phyloP scores from a whole-genome alignment of 768 basidiomycete genomes.

The Filobasidium floriforme region DNA sequence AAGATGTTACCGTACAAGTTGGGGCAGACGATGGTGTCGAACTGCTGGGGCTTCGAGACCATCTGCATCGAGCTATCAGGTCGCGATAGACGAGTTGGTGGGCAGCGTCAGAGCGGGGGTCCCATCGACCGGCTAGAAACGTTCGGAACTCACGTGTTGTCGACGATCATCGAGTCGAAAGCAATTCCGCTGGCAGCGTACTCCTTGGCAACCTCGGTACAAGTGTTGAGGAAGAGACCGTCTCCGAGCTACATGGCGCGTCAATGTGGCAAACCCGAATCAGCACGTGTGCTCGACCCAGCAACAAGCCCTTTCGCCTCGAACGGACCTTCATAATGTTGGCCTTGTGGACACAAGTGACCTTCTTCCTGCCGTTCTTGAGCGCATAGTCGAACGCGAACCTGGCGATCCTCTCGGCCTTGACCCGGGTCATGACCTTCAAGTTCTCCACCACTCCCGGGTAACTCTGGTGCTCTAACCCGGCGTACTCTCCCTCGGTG shows the following conservation, averaged over 20 bases:
- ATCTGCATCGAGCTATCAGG: constrained; percentile 94
- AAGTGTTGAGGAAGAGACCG: constrained; percentile 96
- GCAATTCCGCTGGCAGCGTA: constrained; percentile 87
- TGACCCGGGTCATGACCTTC: constrained; percentile 91
- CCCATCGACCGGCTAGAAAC: neutral
- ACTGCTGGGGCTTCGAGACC: constrained; percentile 88
- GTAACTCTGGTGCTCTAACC: constrained; percentile 84
- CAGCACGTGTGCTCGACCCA: neutral
- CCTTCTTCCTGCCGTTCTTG: constrained; percentile 99
- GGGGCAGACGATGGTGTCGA: constrained; percentile 97
- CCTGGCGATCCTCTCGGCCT: constrained; percentile 90
- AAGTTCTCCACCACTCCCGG: constrained; percentile 97
- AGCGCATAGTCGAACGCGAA: constrained; percentile 99
- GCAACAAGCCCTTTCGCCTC: neutral
- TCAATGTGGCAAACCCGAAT: neutral
- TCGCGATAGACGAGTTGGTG: neutral
- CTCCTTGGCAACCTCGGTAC: constrained; percentile 91
- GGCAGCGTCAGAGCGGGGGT: neutral
- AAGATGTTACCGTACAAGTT: constrained; percentile 82
- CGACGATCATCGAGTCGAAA: constrained; percentile 97
- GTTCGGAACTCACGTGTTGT: constrained; percentile 66
- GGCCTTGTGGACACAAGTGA: constrained; percentile 99
- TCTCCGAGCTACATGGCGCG: constrained; percentile 60
- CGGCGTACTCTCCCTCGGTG: constrained; percentile 99
- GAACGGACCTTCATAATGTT: constrained; percentile 83